Base-by-base conservation (phyloP, 2,329 filamentous ascomycete species). In the Xylaria sp. region DNA sequence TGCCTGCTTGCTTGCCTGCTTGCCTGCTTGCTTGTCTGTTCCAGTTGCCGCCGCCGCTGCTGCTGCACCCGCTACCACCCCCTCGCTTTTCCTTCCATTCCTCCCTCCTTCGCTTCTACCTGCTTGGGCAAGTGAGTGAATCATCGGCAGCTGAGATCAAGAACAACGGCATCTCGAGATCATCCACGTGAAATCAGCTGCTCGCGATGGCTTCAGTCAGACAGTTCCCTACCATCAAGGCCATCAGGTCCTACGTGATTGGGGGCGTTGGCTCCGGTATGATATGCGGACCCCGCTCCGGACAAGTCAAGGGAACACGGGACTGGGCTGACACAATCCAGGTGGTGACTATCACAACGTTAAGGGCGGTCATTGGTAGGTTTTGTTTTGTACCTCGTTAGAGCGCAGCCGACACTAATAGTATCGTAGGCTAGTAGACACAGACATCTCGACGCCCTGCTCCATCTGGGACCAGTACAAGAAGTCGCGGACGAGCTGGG, bases 331-430 rank as follows among this genome's bases (percentile, higher is more conserved):
- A 57, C 45, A 26, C 13, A 75, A 76, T 50, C 74, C 74, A 74
- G 88, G 89, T 52, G 89, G 89, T 58, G 90, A 93, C 71, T 97
- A 97, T 72, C 92, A 97, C 80, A 96, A 97, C 80, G 92, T 96
- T 66, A 82, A 91, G 61, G 81, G 83, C 29, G 84, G 85, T 19
- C 85, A 88, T 66, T 88, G 85, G 85, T 87, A 73, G 62, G 77
- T 59, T 26, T 44, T 17, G 24, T 17, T 40, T 17, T 18, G 18
- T 17, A n/a, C 16, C 16, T 29, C 19, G 18, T n/a, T 39, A 26
- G 21, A 49, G 41, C 44, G 19, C 4, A 34, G 22, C 9, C 9
- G 18, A 37, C 20, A 48, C 44, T 57, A 37, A 58, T 22, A 26
- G 2, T 17, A 54, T 45, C 6, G n/a, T 73, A 96, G 92, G 92